Base-by-base conservation (phyloP, 1,139 yeast species). In the Groenewaldozyma sp. region DNA sequence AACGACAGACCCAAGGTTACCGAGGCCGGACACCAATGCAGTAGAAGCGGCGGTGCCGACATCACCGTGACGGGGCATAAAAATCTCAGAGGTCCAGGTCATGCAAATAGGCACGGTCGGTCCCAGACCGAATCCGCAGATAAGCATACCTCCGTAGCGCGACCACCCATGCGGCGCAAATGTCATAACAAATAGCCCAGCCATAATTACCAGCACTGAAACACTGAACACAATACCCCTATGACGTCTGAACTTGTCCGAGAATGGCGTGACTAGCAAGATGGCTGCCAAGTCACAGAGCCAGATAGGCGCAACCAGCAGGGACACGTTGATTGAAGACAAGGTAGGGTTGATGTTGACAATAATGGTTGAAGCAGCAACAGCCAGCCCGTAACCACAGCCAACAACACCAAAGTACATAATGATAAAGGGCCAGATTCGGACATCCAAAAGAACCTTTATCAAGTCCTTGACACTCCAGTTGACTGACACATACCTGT, bases 321-420 rank as follows among this genome's bases (percentile, higher is more conserved):
- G 68, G 1, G 91, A 80, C 16, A 84, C 76, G 44, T 78, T 67
- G 49, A 84, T 81, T 2, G 87, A 77, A 1, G 78, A 62, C 50
- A 83, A 68, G 10, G 55, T 51, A 2, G 91, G 80, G 57, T 81
- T 76, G 50, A 78, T 76, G 7, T 73, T 73, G 38, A 71, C 62
- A 50, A 84, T 79, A 48, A 84, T 78, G n/a, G 93, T 78, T 3
- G 94, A 78, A 2, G 91, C 95, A 62, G 81, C 84, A 16, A 81
- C 91, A 17, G 88, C 87, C 42, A 84, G 66, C 14, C 94, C 95
- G 55, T 73, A 78, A 1, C 95, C 95, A 14, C 86, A 77, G 35
- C 95, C 95, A 16, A 84, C 95, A 13, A 82, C 94, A 6, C 95
- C 95, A 60, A 84, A 86, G 61, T 84, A 84, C 95, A 84, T 84